phyloP scores from a whole-genome alignment of 2,329 filamentous ascomycete species.

The Lasiodiplodia sp. region DNA sequence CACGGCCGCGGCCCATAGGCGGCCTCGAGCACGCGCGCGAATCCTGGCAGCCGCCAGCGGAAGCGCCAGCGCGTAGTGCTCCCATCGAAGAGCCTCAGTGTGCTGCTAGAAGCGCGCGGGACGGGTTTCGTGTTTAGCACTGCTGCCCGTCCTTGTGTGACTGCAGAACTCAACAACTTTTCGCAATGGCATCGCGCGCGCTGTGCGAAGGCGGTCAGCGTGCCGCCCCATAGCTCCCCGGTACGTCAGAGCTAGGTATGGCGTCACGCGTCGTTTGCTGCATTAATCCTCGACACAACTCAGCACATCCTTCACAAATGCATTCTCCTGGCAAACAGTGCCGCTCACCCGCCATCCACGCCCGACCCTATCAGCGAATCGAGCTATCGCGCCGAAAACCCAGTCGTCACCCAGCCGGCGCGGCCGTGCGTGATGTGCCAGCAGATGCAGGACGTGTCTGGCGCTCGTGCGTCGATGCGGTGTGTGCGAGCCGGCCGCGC shows the following conservation, averaged over 20 bases:
- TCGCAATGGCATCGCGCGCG: neutral
- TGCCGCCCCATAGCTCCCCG: slow-evolving; percentile 12
- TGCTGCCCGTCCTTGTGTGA: neutral
- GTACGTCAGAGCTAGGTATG: neutral
- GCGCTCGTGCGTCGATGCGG: slow-evolving; percentile 29
- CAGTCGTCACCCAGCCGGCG: neutral
- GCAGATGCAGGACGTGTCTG: slow-evolving; percentile 24
- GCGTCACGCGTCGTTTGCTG: slow-evolving; percentile 12
- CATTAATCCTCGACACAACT: slow-evolving; percentile 10
- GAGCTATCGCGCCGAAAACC: neutral
- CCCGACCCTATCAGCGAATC: slow-evolving; percentile 10
- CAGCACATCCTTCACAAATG: slow-evolving; percentile 23
- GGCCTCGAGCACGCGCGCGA: slow-evolving; percentile 14
- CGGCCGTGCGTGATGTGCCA: slow-evolving; percentile 26
- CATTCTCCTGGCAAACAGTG: neutral
- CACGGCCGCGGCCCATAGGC: slow-evolving; percentile 1
- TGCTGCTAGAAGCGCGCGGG: neutral
- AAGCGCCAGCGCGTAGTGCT: slow-evolving; percentile 18
- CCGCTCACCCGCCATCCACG: neutral
- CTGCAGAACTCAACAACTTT: slow-evolving; percentile 8
- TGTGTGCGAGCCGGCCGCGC: slow-evolving; percentile 26
- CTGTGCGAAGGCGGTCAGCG: slow-evolving; percentile 20
- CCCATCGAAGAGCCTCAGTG: slow-evolving; percentile 17
- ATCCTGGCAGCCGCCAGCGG: slow-evolving; percentile 20
- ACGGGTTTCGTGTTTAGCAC: neutral